Evolutionary conservation across 441 rosid species (phyloP), one percentile per base, ranked within the genome.

Genomic region (Gossypium lobatum): DNA sequence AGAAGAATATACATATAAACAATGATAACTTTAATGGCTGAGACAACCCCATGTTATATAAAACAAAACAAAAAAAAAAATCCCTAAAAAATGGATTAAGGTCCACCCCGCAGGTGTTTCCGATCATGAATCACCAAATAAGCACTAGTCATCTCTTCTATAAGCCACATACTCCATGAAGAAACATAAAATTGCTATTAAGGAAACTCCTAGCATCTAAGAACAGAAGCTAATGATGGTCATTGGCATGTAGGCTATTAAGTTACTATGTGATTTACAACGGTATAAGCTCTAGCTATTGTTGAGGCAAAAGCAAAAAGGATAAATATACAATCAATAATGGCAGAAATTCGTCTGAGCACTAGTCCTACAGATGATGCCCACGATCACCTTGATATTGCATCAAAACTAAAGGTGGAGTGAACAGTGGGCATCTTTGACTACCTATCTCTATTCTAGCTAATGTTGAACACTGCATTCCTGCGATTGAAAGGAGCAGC

Each of bases 391-490:
- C 74, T 48, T 4, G 63, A 23, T 26, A 80, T 65, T 76, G 45
- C 65, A 61, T 28, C 75, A 14, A 71, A 60, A 78, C 65, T 31
- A 76, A 64, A 62, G 76, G 80, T 25, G 69, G 75, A 62, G 73
- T 57, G 39, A 57, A 57, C 23, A 68, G 48, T 45, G 71, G 71
- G 26, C 81, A 88, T 81, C 73, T 83, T 70, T 77, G 83, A 78
- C 74, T 77, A 62, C 80, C 91, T 71, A 76, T 23, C 65, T 91
- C 94, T 53, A 80, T 80, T 82, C 93, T 88, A 11, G 91, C 93
- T 23, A 88, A 82, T 18, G 88, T 82, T 42, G 86, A 90, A 79
- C 88, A 90, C 34, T 84, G 84, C 13, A 87, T 83, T 81, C 91
- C 97, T 91, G 88, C 69, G 73, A 68, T 70, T 54, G 60, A 58